phyloP scores from a whole-genome alignment of 2,329 filamentous ascomycete genomes.

The Pseudonectria foliicola region DNA sequence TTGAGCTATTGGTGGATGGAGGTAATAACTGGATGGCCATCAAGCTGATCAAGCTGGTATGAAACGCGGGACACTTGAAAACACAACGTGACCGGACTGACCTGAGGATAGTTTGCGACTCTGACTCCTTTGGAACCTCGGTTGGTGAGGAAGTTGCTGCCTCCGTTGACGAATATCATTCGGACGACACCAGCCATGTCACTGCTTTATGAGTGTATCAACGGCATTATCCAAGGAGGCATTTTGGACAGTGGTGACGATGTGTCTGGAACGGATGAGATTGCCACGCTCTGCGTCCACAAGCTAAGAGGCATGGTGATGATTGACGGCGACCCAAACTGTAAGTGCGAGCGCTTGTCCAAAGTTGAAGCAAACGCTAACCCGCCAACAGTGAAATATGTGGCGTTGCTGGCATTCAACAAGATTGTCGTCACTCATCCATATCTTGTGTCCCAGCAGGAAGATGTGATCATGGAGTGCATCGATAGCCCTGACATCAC shows the following conservation, averaged over 20 bases:
- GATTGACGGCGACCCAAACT: slow-evolving; percentile 85
- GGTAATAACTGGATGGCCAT: slow-evolving; percentile 99
- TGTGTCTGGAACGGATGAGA: slow-evolving; percentile 76
- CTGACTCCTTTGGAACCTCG: slow-evolving; percentile 88
- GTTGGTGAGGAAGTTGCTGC: slow-evolving; percentile 82
- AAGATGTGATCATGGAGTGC: slow-evolving; percentile 93
- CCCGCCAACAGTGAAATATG: slow-evolving; percentile 75
- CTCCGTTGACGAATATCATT: slow-evolving; percentile 87
- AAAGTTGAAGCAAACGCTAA: slow-evolving; percentile 7
- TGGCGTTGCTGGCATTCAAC: slow-evolving; percentile 89
- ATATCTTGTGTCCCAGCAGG: slow-evolving; percentile 80
- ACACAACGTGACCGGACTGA: not conserved
- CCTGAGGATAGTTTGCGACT: slow-evolving; percentile 69
- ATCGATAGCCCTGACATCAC: slow-evolving; percentile 95
- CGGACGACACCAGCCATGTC: slow-evolving; percentile 96
- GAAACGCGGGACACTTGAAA: slow-evolving; percentile 1
- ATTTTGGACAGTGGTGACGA: slow-evolving; percentile 80
- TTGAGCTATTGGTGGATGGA: slow-evolving; percentile 84
- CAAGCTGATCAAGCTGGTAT: slow-evolving; percentile 93
- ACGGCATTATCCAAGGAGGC: slow-evolving; percentile 93
- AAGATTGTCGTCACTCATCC: slow-evolving; percentile 88
- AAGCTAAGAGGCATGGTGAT: slow-evolving; percentile 94
- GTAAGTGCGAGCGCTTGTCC: slow-evolving; percentile 43
- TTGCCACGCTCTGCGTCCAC: slow-evolving; percentile 83
- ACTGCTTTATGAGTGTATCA: slow-evolving; percentile 96